Conservation (phyloP, 805 yeast genomes). For the Scheffersomyces coipomensis region DNA sequence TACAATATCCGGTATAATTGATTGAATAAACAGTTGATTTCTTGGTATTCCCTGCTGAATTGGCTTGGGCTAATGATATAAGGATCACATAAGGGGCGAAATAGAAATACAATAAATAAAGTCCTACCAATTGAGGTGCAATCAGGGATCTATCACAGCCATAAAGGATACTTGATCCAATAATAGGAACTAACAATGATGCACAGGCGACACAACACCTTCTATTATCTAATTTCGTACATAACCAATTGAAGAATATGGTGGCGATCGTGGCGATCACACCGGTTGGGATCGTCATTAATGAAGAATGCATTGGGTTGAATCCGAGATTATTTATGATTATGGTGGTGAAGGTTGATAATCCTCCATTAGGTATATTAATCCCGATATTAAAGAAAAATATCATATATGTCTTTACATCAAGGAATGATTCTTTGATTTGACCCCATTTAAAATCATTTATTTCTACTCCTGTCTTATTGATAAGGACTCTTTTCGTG, state of each 20-base stretch:
- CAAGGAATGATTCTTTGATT: constrained; percentile 16
- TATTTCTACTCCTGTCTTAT: constrained; percentile 15
- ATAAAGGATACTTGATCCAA: constrained; percentile 19
- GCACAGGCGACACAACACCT: constrained; percentile 10
- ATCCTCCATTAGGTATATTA: constrained; percentile 29
- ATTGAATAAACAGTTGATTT: constrained; percentile 32
- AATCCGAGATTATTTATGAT: constrained; percentile 26
- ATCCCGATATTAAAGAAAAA: constrained; percentile 22
- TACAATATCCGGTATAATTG: constrained; percentile 30
- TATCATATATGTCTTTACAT: constrained; percentile 16
- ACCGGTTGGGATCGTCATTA: constrained; percentile 27
- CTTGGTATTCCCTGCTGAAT: constrained; percentile 28
- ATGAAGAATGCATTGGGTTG: constrained; percentile 15
- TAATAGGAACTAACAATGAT: constrained; percentile 13
- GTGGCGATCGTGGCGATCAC: constrained; percentile 28
- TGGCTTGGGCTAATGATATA: constrained; percentile 16
- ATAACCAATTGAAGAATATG: constrained; percentile 21
- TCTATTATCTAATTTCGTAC: constrained; percentile 20
- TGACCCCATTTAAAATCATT: constrained; percentile 17
- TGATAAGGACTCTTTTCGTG: constrained; percentile 12
- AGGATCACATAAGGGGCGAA: constrained; percentile 23
- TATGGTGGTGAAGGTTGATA: constrained; percentile 25
- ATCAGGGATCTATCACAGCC: constrained; percentile 14
- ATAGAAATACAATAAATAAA: constrained; percentile 33
- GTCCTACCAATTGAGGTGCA: constrained; percentile 20